Conservation (phyloP, 495 filamentous ascomycete genomes). For the Poronia punctata region DNA sequence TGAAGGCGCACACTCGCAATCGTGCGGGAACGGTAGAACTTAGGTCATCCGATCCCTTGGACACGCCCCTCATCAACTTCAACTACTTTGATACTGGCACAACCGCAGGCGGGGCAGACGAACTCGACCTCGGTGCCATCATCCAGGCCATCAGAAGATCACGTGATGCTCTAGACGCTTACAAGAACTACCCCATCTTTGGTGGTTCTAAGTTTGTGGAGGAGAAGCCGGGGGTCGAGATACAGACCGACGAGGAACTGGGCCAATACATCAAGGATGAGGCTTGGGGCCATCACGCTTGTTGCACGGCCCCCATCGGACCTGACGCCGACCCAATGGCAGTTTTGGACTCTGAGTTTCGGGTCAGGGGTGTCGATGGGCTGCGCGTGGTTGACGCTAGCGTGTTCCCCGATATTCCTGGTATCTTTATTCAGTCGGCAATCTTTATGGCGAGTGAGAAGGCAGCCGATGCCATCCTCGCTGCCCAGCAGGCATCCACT, state of each 20-base stretch:
- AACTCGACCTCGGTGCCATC: slow-evolving; percentile 35
- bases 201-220: background rate
- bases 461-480: slow-evolving; percentile 50
- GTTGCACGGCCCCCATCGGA: slow-evolving; percentile 50
- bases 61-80: slow-evolving; percentile 40
- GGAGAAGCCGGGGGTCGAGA: slow-evolving; percentile 10
- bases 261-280: slow-evolving; percentile 32
- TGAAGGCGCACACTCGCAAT: slow-evolving; percentile 27
- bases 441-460: slow-evolving; percentile 55
- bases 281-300: slow-evolving; percentile 44
- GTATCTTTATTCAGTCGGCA: slow-evolving; percentile 53
- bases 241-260: no score
- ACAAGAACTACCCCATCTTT: background rate
- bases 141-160: slow-evolving; percentile 32
- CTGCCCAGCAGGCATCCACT: no score
- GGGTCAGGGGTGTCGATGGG: slow-evolving; percentile 43
- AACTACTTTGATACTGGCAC: slow-evolving; percentile 38
- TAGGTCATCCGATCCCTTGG: slow-evolving; percentile 37
- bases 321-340: slow-evolving; percentile 34
- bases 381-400: slow-evolving; percentile 52
- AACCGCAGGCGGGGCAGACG: no score
- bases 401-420: slow-evolving; percentile 47
- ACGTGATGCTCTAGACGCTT: no score
- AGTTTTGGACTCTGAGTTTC: slow-evolving; percentile 47
- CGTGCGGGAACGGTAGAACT: slow-evolving; percentile 34